phyloP scores from a whole-genome alignment of 176 grass and related monocot species.

The Stipa capillata region DNA sequence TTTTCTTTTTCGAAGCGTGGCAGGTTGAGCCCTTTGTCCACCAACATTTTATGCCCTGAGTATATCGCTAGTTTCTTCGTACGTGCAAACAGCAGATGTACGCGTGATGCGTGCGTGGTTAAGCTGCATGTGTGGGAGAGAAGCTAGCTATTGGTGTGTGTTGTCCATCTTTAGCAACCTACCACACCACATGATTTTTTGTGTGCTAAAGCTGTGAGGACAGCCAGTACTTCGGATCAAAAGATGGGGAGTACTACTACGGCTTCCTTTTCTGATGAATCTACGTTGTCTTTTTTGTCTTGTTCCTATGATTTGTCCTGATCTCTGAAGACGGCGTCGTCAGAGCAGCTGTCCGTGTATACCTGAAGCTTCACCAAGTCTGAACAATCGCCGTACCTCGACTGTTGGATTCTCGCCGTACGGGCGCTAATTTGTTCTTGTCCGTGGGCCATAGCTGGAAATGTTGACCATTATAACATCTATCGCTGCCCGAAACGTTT shows the following conservation, averaged over 20 bases:
- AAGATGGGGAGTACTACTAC: not conserved
- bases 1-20: too few relatives aligned
- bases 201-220: not conserved
- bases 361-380: conserved; percentile 4
- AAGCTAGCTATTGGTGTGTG: not conserved
- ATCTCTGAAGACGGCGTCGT: not conserved
- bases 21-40: too few relatives aligned
- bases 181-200: not conserved
- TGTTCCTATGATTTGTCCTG: not conserved
- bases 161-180: not conserved
- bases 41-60: too few relatives aligned
- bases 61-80: too few relatives aligned
- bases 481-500: not conserved
- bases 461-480: not conserved
- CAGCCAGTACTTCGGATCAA: not conserved
- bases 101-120: not conserved
- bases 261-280: not conserved
- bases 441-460: not conserved
- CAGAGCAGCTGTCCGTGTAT: not conserved
- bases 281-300: not conserved
- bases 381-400: not conserved
- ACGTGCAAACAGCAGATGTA: too few relatives aligned
- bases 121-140: not conserved
- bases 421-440: conserved; percentile 12
- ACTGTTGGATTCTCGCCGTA: not conserved